These are phyloP conservation scores for Heterobasidion annosum DNA, from an alignment of 1,284 basidiomycete species.

Conservation along the genomic window DNA sequence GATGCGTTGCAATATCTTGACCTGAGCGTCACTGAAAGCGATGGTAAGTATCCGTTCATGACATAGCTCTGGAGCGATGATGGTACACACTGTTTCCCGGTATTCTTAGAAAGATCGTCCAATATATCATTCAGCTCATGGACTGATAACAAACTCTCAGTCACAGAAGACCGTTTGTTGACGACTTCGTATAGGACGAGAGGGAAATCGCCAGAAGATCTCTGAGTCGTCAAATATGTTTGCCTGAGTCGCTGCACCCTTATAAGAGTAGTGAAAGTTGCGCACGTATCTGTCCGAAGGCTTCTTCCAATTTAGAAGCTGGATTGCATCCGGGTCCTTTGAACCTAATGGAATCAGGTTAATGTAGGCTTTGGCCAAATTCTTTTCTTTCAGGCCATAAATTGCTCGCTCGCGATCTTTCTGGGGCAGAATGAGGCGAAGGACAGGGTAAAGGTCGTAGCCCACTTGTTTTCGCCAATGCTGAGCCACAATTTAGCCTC, in stretches of 20 bases:
- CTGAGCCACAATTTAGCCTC: constrained; percentile 24
- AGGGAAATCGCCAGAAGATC: constrained; percentile 77
- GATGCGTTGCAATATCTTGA: constrained; percentile 64
- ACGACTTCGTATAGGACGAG: constrained; percentile 81
- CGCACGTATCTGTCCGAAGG: constrained; percentile 62
- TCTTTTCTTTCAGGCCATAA: constrained; percentile 89
- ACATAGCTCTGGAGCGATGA: neutral
- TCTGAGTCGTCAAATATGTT: constrained; percentile 25
- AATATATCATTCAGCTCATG: constrained; percentile 75
- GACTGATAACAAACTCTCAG: constrained; percentile 66
- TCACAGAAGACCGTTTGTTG: constrained; percentile 74
- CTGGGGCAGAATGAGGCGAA: constrained; percentile 76
- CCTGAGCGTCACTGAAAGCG: constrained; percentile 59
- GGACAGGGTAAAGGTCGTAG: constrained; percentile 64
- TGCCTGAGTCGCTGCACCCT: neutral
- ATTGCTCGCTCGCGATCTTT: constrained; percentile 86
- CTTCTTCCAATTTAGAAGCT: constrained; percentile 85
- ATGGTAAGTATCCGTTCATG: neutral
- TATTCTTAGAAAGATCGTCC: constrained; percentile 63
- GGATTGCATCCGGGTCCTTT: constrained; percentile 71
- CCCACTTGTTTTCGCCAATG: constrained; percentile 73
- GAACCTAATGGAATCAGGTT: constrained; percentile 76
- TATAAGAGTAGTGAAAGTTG: neutral
- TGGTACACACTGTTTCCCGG: constrained; percentile 53
- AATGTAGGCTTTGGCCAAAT: constrained; percentile 84